Percentiles rank a stretch among this genome's conserved stretches.
Evolutionary conservation across 176 grass and related monocot species (phyloP).

Genomic region (Rhipidocladum racemiflorum): DNA sequence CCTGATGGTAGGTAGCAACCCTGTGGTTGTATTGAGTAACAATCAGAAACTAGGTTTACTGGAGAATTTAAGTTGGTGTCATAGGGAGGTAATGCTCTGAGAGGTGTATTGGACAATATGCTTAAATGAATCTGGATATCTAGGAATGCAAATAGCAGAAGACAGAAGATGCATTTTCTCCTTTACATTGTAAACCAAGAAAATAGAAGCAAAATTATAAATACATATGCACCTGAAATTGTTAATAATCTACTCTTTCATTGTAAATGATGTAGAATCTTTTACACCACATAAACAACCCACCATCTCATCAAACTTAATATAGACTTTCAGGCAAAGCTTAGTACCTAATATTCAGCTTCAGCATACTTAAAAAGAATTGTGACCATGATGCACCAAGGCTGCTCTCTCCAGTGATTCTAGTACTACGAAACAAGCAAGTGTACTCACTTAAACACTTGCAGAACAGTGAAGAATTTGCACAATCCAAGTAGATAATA

Average conservation of each 20-base stretch:
- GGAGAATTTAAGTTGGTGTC: background rate
- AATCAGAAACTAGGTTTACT: background rate
- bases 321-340: background rate
- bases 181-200: background rate
- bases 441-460: background rate
- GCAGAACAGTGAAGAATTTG: constrained; percentile 7
- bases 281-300: background rate
- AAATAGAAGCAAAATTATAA: background rate
- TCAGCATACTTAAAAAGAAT: background rate
- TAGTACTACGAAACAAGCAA: background rate
- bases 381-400: background rate
- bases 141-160: background rate
- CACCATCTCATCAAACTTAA: background rate
- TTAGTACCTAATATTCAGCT: background rate
- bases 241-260: background rate
- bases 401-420: background rate
- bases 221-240: background rate
- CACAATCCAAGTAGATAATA: background rate
- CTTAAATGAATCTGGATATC: background rate
- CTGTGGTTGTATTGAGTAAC: background rate
- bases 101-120: background rate
- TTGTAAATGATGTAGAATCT: background rate
- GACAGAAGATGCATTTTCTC: background rate
- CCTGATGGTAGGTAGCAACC: background rate
- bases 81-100: background rate